Base-by-base conservation (phyloP, 805 yeast genomes). In the Torulaspora gathmanii region DNA sequence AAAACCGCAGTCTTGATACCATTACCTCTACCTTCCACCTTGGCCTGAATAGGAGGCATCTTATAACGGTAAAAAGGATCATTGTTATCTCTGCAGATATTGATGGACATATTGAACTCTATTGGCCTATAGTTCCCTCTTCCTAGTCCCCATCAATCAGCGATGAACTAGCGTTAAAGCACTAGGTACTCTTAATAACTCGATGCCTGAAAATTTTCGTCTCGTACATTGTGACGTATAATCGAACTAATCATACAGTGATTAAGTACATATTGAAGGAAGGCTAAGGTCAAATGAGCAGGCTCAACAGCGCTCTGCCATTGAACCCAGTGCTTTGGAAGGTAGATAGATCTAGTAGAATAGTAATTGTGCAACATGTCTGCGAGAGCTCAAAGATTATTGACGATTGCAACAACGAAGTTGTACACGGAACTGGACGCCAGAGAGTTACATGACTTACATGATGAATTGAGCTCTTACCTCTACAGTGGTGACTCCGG, bases 21-120 rank as follows among this genome's bases (percentile, higher is more conserved):
- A 73, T 93, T 93, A 74, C 99, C 99, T 67, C 96, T 80, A 69
- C 99, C 99, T 73, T 93, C 98, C 55, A 87, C 87, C 77, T 93
- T 93, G 57, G 96, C 86, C 72, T 86, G 95, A 70, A 93, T 83
- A 34, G 95, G 85, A 65, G 99, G 99, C 99, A 93, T 93, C 75
- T 93, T 93, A 72, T 93, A 93, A 75, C 99, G 96, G 81, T 93
- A 93, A 70, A 93, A 93, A 36, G 97, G 97, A 74, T 93, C 99
- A 62, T 85, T 82, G 75, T 91, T 93, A 64, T 89, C 96, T 75
- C 99, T 89, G 70, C 95, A 83, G 61, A 93, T 91, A 70, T 93
- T 91, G 64, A 91, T 83, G 45, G 96, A 85, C 96, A 88, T 88
- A 26, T 35, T 39, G 37, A 19, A 27, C 19, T 37, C 17, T 16